A percentile compares a stretch with the other conserved stretches of the same genome.
Conservation (phyloP, 257 asterid genomes). For the Ajuga chamaepitys region DNA sequence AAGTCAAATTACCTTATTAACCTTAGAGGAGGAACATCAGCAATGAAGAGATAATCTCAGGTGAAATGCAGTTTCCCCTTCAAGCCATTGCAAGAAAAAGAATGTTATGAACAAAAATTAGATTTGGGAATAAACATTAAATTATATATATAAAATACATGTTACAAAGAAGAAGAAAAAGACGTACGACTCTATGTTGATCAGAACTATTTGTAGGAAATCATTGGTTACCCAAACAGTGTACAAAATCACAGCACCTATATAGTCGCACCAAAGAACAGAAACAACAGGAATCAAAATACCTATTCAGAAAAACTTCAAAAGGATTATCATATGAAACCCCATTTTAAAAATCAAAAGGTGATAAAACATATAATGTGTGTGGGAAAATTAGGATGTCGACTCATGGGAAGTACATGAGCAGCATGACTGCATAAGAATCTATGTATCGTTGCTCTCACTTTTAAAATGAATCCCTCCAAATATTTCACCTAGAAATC, state of each 20-base stretch:
- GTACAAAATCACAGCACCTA: too few species aligned
- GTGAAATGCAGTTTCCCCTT: conserved; percentile 28
- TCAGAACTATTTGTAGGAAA: conserved; percentile 45
- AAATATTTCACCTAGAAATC: conserved; percentile 71
- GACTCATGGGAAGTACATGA: conserved; percentile 41
- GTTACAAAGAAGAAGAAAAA: background rate
- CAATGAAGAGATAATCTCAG: conserved; percentile 17
- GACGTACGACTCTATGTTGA: conserved; percentile 21
- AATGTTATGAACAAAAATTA: background rate
- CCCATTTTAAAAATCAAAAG: too few species aligned
- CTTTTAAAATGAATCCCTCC: conserved; percentile 56
- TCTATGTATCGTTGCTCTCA: conserved; percentile 62
- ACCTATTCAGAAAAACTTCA: too few species aligned
- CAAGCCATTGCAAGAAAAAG: conserved; percentile 7
- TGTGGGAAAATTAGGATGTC: too few species aligned
- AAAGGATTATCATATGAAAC: too few species aligned
- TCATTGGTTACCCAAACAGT: conserved; percentile 52
- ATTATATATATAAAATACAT: too few species aligned
- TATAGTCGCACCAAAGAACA: too few species aligned
- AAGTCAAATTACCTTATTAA: conserved; percentile 14
- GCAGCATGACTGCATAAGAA: conserved; percentile 72
- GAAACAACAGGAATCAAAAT: too few species aligned
- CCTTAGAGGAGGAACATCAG: conserved; percentile 18
- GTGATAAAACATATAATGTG: too few species aligned
- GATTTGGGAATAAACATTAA: background rate